These are phyloP conservation scores for Talaromyces ruber DNA, from an alignment of 495 filamentous ascomycete species.

Conservation along the genomic window DNA sequence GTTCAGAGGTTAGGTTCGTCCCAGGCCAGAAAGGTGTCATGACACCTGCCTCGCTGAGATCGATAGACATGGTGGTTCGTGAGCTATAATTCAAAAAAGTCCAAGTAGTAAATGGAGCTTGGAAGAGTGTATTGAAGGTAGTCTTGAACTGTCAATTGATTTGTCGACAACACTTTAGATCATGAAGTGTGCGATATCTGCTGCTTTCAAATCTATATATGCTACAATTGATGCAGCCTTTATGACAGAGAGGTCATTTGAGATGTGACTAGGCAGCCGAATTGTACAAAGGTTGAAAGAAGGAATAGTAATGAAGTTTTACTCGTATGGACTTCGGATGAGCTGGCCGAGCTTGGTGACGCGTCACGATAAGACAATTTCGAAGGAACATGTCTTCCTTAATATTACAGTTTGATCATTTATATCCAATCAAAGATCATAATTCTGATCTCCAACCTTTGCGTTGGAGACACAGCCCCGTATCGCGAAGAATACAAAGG, in stretches of 20 bases:
- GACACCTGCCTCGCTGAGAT: constrained; percentile 1
- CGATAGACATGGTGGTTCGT: neutral
- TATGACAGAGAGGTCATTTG: neutral
- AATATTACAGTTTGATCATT: neutral
- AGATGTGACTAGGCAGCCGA: neutral
- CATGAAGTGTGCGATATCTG: neutral
- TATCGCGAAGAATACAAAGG: neutral
- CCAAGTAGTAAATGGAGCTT: neutral
- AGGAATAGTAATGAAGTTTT: neutral
- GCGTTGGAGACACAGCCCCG: neutral
- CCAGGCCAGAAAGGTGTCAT: constrained; percentile 3
- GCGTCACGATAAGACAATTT: neutral
- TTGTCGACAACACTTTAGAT: neutral
- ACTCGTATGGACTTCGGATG: neutral
- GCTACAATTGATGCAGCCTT: neutral
- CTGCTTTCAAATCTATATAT: neutral
- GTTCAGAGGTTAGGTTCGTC: constrained; percentile 2
- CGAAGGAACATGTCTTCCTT: neutral
- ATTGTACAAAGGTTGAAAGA: neutral
- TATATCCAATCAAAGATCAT: neutral
- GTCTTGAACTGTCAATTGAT: neutral
- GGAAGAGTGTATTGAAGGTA: neutral
- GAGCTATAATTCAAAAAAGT: neutral
- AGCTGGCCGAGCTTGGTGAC: neutral
- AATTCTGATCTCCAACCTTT: neutral